These are phyloP conservation scores for Pyrenochaeta sp. DNA, from an alignment of 2,329 filamentous ascomycete genomes.

Conservation along the genomic window DNA sequence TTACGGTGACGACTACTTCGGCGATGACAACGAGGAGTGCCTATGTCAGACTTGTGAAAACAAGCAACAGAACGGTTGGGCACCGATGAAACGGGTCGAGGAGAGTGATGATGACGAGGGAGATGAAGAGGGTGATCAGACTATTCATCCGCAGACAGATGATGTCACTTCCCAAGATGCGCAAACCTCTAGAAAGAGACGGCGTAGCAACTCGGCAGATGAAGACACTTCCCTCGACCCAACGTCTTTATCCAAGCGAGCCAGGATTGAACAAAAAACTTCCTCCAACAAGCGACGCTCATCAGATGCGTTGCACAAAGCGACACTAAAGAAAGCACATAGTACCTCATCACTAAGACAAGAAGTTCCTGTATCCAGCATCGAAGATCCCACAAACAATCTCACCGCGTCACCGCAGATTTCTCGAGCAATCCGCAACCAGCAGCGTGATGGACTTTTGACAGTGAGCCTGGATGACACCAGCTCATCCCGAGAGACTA, in stretches of 20 bases:
- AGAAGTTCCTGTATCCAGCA: conserved; percentile 42
- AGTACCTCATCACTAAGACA: conserved; percentile 42
- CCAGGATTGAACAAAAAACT: conserved; percentile 18
- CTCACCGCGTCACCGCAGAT: conserved; percentile 22
- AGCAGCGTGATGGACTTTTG: conserved; percentile 44
- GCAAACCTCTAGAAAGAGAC: conserved; percentile 35
- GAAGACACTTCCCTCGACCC: conserved; percentile 21
- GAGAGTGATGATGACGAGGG: conserved; percentile 44
- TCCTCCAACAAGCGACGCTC: conserved; percentile 17
- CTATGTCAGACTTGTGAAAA: conserved; percentile 88
- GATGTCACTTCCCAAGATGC: conserved; percentile 3
- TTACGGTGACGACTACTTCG: conserved; percentile 96
- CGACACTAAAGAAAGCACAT: conserved; percentile 42
- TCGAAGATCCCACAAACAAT: conserved; percentile 38
- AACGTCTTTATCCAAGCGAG: conserved; percentile 22
- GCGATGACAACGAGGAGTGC: conserved; percentile 93
- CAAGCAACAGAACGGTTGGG: conserved; percentile 82
- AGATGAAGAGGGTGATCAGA: conserved; percentile 17
- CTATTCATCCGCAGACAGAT: conserved; percentile 12
- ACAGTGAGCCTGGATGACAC: conserved; percentile 39
- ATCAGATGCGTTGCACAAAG: conserved; percentile 28
- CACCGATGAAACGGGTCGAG: conserved; percentile 53
- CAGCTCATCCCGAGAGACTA: conserved; percentile 36
- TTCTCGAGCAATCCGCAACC: conserved; percentile 37
- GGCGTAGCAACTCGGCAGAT: conserved; percentile 30